Base-by-base conservation (phyloP, 176 grass and related monocot species). In the Panicum miliaceum region DNA sequence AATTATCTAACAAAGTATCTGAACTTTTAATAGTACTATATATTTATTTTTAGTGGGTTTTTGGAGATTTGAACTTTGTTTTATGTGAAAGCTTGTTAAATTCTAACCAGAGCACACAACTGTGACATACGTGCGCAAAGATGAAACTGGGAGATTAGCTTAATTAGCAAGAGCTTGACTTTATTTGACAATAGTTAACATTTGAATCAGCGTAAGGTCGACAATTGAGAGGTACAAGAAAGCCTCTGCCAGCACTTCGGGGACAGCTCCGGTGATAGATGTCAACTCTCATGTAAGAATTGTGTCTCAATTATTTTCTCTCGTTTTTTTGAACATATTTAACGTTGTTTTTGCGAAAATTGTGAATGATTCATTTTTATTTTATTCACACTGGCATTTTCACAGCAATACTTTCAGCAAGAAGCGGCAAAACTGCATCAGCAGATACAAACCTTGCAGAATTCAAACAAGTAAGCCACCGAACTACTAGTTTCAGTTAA, bases 211-310 rank as follows among this genome's bases (percentile, higher is more conserved):
- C 82, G 84, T 91, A 81, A 94, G 87, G 51, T 93, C 91, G 34
- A 97, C 79, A 40, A 97, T 97, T 65, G 91, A 97, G 79, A 94
- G 82, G 89, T 97, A 97, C 82, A 97, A 97, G 85, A 97, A 97
- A 63, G 87, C 91, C 36, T 87, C 88, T 66, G 85, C 89, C 10
- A 92, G 89, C 73, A 85, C 74, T 81, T 93, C 94, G 18, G 86
- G 82, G 51, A 88, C 94, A 73, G 90, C 83, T 83, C 73, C 89
- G 12, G 80, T 84, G 35, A 64, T 92, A 88, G 94, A 97, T 57
- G 88, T 91, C 75, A 97, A 94, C 67, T 88, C 89, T 66, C 89
- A 70, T 54, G 94, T 91, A 93, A 86, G 79, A 42, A 68, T 36
- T 22, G 34, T n/a, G 38, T 4, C 40, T 41, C 40, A 41, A 41